Conservation (phyloP, 257 asterid genomes). For the Lycium ferocissimum region DNA sequence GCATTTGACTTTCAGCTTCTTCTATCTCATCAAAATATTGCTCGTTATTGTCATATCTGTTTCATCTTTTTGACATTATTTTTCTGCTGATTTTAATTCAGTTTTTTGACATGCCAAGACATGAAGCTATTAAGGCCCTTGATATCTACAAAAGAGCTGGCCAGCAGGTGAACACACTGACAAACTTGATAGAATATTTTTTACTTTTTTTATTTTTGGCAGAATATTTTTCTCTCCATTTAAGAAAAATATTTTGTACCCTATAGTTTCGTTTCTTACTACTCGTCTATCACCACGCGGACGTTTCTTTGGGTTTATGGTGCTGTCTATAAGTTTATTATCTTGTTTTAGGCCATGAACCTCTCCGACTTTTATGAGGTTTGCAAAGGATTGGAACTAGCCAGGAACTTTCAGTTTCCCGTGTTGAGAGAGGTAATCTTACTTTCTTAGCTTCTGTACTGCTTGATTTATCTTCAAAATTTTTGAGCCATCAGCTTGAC, state of each 20-base stretch:
- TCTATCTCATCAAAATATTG: not conserved
- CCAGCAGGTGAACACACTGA: slow-evolving; percentile 69
- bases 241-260: not conserved
- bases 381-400: slow-evolving; percentile 97
- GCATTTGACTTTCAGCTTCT: slow-evolving; percentile 34
- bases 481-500: slow-evolving; percentile 30
- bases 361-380: slow-evolving; percentile 96
- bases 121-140: slow-evolving; percentile 94
- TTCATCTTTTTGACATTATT: slow-evolving; percentile 10
- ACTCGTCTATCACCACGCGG: not conserved
- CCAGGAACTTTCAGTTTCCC: slow-evolving; percentile 97
- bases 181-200: slow-evolving; percentile 25
- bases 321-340: slow-evolving; percentile 21
- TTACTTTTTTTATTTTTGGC: not conserved
- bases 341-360: slow-evolving; percentile 66
- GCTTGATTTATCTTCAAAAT: not conserved
- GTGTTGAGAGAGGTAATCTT: slow-evolving; percentile 78
- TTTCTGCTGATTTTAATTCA: slow-evolving; percentile 48
- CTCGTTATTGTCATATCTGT: not conserved
- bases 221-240: not conserved
- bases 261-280: not conserved
- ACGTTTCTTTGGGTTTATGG: not conserved
- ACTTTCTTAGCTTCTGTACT: not conserved
- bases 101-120: slow-evolving; percentile 99
- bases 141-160: slow-evolving; percentile 98